A percentile compares a stretch with the other conserved stretches of the same genome.
phyloP scores from a whole-genome alignment of 208 protist species.

The Trypanosoma congolense region DNA sequence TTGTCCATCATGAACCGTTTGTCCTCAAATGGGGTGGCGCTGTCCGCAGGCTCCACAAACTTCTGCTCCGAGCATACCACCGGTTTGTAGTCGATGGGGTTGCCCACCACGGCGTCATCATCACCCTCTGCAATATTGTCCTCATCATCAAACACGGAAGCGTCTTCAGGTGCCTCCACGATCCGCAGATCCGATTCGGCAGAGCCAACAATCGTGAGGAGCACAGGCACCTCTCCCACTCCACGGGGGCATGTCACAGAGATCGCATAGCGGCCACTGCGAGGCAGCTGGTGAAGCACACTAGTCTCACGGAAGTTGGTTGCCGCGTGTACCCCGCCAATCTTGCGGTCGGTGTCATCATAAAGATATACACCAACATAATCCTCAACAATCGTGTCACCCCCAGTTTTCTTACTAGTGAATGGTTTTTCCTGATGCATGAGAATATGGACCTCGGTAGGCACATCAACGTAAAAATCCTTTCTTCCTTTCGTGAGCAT shows the following conservation, averaged over 20 bases:
- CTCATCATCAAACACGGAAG: constrained; percentile 69
- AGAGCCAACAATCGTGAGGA: constrained; percentile 33
- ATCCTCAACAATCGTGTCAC: constrained; percentile 28
- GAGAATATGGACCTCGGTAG: constrained; percentile 29
- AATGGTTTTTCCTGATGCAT: constrained; percentile 26
- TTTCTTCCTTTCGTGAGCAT: constrained; percentile 24
- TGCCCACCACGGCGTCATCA: constrained; percentile 22
- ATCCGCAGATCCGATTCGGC: constrained; percentile 14
- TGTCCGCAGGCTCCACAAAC: constrained; percentile 55
- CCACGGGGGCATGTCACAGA: constrained; percentile 28
- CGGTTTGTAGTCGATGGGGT: constrained; percentile 53
- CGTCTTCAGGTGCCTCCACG: constrained; percentile 38
- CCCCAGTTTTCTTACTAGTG: constrained; percentile 31
- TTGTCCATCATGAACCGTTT: constrained; percentile 65
- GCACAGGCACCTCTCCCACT: constrained; percentile 13
- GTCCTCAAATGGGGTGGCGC: constrained; percentile 55
- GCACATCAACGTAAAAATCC: constrained; percentile 27
- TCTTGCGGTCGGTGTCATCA: constrained; percentile 30
- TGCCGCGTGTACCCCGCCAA: constrained; percentile 28
- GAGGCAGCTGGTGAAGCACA: constrained; percentile 20
- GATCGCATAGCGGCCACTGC: constrained; percentile 28
- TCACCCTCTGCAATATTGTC: constrained; percentile 69
- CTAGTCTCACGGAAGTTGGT: constrained; percentile 29
- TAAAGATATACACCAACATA: constrained; percentile 34
- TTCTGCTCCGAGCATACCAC: constrained; percentile 26